Percentiles rank a stretch among this genome's conserved stretches.
These are phyloP conservation scores for Obba rivulosa DNA, from an alignment of 768 basidiomycete genomes.

Conservation along the genomic window DNA sequence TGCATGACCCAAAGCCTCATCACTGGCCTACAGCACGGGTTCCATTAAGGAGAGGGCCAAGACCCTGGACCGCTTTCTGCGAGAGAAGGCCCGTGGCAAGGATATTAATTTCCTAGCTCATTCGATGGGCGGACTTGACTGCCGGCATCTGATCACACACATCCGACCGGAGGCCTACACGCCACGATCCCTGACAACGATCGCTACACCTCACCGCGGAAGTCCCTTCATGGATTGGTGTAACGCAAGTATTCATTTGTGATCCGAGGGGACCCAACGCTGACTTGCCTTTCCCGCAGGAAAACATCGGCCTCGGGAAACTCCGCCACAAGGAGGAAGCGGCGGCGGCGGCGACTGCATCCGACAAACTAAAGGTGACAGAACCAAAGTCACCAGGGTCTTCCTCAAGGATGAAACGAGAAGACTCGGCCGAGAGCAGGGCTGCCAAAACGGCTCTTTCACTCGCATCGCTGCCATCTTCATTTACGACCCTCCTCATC, in stretches of 20 bases:
- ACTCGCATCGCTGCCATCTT: constrained; percentile 66
- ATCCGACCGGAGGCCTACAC: constrained; percentile 77
- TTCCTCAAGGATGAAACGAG: constrained; percentile 12
- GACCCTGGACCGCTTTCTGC: constrained; percentile 67
- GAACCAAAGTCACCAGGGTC: too few relatives aligned
- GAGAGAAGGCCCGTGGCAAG: constrained; percentile 59
- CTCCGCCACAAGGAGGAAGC: constrained; percentile 19
- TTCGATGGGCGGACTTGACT: constrained; percentile 97
- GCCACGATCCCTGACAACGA: constrained; percentile 81
- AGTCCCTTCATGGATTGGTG: constrained; percentile 99
- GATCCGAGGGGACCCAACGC: neutral
- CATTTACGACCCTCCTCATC: constrained; percentile 83
- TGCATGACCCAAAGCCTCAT: neutral
- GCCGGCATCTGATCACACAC: constrained; percentile 86
- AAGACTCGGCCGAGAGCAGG: constrained; percentile 17
- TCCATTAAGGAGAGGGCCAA: constrained; percentile 80
- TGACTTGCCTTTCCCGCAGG: constrained; percentile 34
- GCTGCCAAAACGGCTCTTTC: constrained; percentile 34
- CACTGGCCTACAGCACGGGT: constrained; percentile 59
- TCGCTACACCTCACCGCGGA: constrained; percentile 92
- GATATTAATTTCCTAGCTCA: constrained; percentile 93
- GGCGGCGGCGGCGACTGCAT: neutral
- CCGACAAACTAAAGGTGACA: too few relatives aligned
- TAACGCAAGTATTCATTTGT: constrained; percentile 44
- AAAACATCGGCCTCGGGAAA: constrained; percentile 89